Evolutionary conservation across 352 stramenopile species (phyloP).

Genomic region (Phytophthora litchii): DNA sequence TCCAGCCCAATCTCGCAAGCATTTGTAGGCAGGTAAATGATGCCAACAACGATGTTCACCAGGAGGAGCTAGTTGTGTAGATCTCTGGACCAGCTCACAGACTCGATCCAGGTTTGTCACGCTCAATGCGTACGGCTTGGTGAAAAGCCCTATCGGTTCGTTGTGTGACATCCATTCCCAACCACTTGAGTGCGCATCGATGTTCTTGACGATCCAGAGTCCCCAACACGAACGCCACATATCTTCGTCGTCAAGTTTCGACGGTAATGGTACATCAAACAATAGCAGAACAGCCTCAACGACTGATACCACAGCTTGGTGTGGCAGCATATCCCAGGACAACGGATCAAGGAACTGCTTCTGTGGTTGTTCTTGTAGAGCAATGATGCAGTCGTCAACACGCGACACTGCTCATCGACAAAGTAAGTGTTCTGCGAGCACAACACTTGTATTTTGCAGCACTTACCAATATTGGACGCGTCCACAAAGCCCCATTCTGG

Average conservation of each 20-base stretch:
- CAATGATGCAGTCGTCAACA: conserved; percentile 66
- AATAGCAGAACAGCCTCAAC: conserved; percentile 63
- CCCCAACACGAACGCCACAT: conserved; percentile 60
- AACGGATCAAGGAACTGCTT: conserved; percentile 68
- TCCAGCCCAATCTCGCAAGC: conserved; percentile 54
- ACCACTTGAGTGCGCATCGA: conserved; percentile 61
- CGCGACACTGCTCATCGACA: conserved; percentile 41
- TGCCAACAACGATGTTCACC: conserved; percentile 55
- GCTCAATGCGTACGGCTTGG: conserved; percentile 69
- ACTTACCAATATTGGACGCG: conserved; percentile 58
- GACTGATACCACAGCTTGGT: conserved; percentile 47
- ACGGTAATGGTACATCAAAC: conserved; percentile 46
- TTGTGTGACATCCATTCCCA: conserved; percentile 75
- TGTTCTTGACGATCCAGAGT: conserved; percentile 82
- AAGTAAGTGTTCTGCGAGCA: not conserved
- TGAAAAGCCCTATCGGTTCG: conserved; percentile 70
- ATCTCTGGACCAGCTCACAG: conserved; percentile 32
- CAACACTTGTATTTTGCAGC: not conserved
- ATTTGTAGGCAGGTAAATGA: conserved; percentile 56
- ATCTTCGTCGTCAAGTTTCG: conserved; percentile 29
- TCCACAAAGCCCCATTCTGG: conserved; percentile 59
- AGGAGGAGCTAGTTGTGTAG: conserved; percentile 20
- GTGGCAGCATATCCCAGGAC: conserved; percentile 60
- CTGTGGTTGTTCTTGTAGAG: conserved; percentile 59
- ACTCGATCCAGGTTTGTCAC: conserved; percentile 43